Conservation (phyloP, 2,329 filamentous ascomycete genomes). For the Ophiostoma sp. region DNA sequence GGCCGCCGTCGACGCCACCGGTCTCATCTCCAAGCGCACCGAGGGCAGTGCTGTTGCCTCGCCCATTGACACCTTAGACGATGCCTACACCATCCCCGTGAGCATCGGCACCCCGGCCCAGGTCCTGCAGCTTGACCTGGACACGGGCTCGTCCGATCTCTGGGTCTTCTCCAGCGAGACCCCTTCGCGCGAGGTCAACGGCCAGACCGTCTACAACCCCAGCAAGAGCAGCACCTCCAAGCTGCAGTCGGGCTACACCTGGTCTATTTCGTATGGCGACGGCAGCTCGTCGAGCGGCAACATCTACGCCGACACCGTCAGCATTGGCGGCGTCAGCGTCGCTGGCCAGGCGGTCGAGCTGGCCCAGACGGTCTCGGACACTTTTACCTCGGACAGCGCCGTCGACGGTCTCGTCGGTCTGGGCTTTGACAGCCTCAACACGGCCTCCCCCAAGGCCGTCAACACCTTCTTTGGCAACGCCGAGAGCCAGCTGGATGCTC, state of each 20-base stretch:
- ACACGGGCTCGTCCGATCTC: constrained; percentile 40
- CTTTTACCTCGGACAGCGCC: constrained; percentile 33
- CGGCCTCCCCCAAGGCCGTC: constrained; percentile 32
- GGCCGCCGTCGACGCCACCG: constrained; percentile 35
- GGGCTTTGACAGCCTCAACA: constrained; percentile 37
- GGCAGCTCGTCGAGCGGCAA: constrained; percentile 37
- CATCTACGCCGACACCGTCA: constrained; percentile 38
- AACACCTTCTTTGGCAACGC: constrained; percentile 43
- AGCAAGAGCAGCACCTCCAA: constrained; percentile 35
- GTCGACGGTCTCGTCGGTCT: constrained; percentile 35
- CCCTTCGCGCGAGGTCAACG: constrained; percentile 30
- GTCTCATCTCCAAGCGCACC: constrained; percentile 29
- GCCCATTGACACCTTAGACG: constrained; percentile 49
- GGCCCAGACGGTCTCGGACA: constrained; percentile 33
- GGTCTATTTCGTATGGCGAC: constrained; percentile 40
- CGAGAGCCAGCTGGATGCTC: constrained; percentile 36
- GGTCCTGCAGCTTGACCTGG: constrained; percentile 36
- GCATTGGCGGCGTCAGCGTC: constrained; percentile 36
- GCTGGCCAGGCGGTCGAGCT: constrained; percentile 37
- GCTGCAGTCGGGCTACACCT: constrained; percentile 34
- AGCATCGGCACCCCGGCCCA: constrained; percentile 43
- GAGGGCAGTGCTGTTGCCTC: constrained; percentile 40
- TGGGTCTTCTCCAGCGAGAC: constrained; percentile 41
- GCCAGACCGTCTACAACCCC: constrained; percentile 38
- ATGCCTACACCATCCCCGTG: constrained; percentile 41